Conservation (phyloP, 2,329 filamentous ascomycete species). For the Trichoderma guizhouense region DNA sequence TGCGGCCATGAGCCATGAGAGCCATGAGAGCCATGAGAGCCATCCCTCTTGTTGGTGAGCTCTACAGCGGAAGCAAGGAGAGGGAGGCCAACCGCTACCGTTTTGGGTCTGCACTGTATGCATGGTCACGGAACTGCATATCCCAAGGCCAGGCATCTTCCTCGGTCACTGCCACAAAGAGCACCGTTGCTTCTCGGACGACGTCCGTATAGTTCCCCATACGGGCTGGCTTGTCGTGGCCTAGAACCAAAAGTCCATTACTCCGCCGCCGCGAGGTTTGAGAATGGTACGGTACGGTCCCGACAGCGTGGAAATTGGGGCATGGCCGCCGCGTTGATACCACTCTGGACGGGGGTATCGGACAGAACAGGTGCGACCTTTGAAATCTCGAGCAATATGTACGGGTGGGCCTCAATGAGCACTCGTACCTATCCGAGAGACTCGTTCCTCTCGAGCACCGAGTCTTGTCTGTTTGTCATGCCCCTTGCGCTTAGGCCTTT, state of each 20-base stretch:
- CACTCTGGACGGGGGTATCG: slow-evolving; percentile 1
- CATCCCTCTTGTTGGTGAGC: background rate
- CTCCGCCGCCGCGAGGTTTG: slow-evolving; percentile 7
- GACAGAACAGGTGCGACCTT: background rate
- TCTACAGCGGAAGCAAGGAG: slow-evolving; percentile 5
- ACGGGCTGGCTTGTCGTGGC: background rate
- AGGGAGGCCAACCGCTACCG: background rate
- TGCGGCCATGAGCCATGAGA: background rate
- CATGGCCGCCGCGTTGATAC: background rate
- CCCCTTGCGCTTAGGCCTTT: background rate
- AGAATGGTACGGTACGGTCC: background rate
- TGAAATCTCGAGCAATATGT: background rate
- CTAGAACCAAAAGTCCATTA: slow-evolving; percentile 4
- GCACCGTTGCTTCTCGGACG: background rate
- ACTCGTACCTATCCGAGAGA: background rate
- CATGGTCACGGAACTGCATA: background rate
- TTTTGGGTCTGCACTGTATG: background rate
- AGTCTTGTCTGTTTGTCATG: background rate
- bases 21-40: background rate
- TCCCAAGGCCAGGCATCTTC: background rate
- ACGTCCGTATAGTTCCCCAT: background rate
- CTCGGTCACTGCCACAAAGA: background rate
- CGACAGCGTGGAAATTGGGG: slow-evolving; percentile 17
- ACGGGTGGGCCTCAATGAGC: background rate
- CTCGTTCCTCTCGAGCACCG: background rate